Percentiles rank a stretch among this genome's conserved stretches.
Conservation (phyloP, 257 asterid species). For the Solanum medicagineum region DNA sequence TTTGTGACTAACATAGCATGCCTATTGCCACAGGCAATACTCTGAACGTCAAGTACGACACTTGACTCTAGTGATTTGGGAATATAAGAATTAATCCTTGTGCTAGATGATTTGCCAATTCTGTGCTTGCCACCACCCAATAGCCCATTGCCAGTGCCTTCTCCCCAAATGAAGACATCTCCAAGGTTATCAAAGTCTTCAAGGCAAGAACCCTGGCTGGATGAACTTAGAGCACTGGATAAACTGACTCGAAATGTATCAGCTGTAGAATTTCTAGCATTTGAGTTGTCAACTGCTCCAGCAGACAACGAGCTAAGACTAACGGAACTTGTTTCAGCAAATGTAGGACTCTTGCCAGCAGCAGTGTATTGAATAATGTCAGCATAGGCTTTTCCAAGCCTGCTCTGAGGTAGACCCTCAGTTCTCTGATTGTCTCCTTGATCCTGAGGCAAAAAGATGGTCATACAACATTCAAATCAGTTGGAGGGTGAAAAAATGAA, state of each 20-base stretch:
- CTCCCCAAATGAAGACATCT: constrained; percentile 90
- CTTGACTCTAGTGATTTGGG: constrained; percentile 73
- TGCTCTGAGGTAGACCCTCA: constrained; percentile 40
- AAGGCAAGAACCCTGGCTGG: constrained; percentile 75
- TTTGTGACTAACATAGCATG: constrained; percentile 70
- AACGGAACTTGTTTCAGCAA: constrained; percentile 16
- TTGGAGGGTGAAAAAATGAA: not conserved
- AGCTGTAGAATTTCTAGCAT: constrained; percentile 38
- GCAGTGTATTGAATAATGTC: constrained; percentile 61
- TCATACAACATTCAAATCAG: not conserved
- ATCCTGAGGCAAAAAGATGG: constrained; percentile 30
- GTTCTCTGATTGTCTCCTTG: constrained; percentile 30
- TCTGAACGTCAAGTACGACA: constrained; percentile 55
- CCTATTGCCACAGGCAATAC: constrained; percentile 51
- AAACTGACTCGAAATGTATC: constrained; percentile 67
- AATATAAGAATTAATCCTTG: constrained; percentile 29
- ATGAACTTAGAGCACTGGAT: constrained; percentile 82
- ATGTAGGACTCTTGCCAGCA: constrained; percentile 32
- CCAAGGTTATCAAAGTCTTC: constrained; percentile 75
- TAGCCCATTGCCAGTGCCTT: constrained; percentile 53
- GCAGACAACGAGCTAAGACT: constrained; percentile 14
- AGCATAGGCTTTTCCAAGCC: constrained; percentile 66
- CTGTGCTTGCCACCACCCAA: constrained; percentile 48
- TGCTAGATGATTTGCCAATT: constrained; percentile 8
- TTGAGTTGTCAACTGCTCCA: constrained; percentile 30